A percentile compares a stretch with the other conserved stretches of the same genome.
Conservation (phyloP, 1,284 basidiomycete genomes). For the Golubevia pallescens region DNA sequence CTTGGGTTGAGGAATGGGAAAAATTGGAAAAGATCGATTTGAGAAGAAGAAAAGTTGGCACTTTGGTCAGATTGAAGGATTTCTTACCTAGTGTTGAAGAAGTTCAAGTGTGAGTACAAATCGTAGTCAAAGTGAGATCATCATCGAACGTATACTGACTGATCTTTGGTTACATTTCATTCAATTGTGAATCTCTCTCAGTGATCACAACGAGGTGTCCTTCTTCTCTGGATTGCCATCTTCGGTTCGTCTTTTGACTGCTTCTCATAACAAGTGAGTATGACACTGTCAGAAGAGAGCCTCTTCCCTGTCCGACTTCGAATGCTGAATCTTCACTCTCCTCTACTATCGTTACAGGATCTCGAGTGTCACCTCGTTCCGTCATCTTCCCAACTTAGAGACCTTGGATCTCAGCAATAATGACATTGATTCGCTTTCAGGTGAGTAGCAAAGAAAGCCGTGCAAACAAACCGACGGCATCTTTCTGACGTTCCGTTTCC, state of each 20-base stretch:
- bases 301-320: background rate
- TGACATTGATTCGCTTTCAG: slow-evolving; percentile 73
- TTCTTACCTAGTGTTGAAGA: slow-evolving; percentile 85
- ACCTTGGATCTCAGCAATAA: slow-evolving; percentile 89
- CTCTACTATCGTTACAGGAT: slow-evolving; percentile 68
- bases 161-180: slow-evolving; percentile 18
- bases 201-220: slow-evolving; percentile 39
- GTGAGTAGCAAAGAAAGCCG: too few species aligned
- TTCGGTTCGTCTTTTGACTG: slow-evolving; percentile 33
- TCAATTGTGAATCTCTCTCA: background rate
- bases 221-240: slow-evolving; percentile 54
- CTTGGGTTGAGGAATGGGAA: slow-evolving; percentile 95
- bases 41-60: slow-evolving; percentile 79
- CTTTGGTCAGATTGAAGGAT: slow-evolving; percentile 88
- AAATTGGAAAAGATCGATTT: slow-evolving; percentile 78
- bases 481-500: background rate
- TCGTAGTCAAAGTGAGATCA: background rate
- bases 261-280: slow-evolving; percentile 24
- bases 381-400: slow-evolving; percentile 83
- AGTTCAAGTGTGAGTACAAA: slow-evolving; percentile 74
- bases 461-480: too few species aligned
- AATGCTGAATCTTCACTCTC: background rate
- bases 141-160: background rate
- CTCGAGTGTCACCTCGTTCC: slow-evolving; percentile 84
- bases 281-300: too few species aligned